A percentile compares a stretch with the other conserved stretches of the same genome.
Conservation (phyloP, 2,329 filamentous ascomycete genomes). For the Colletotrichum neosansevieriae region DNA sequence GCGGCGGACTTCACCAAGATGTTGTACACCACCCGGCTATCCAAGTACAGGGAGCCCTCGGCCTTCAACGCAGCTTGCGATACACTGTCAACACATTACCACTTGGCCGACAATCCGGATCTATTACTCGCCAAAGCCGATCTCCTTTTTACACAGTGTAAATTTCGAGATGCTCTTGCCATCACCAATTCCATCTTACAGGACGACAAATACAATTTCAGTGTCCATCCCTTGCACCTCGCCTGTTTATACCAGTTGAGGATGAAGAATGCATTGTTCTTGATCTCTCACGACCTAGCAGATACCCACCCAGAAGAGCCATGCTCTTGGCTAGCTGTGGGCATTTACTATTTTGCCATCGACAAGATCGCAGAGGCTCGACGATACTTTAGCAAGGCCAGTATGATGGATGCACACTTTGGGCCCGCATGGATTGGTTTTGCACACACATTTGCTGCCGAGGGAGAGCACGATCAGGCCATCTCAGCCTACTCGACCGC, state of each 20-base stretch:
- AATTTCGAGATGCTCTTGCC: conserved; percentile 86
- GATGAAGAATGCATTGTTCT: conserved; percentile 88
- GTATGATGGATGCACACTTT: conserved; percentile 97
- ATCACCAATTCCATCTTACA: conserved; percentile 87
- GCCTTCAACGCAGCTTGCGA: conserved; percentile 89
- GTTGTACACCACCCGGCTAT: conserved; percentile 94
- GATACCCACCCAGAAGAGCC: conserved; percentile 93
- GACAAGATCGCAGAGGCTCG: conserved; percentile 92
- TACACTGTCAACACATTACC: conserved; percentile 93
- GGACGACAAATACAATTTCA: conserved; percentile 89
- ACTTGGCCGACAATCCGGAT: conserved; percentile 86
- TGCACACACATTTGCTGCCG: conserved; percentile 96
- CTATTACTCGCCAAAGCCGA: conserved; percentile 91
- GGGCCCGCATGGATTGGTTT: conserved; percentile 99
- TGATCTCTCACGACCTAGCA: conserved; percentile 91
- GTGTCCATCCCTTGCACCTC: conserved; percentile 89
- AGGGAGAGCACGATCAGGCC: conserved; percentile 97
- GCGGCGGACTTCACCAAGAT: conserved; percentile 94
- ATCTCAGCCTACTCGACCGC: conserved; percentile 98
- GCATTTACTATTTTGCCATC: conserved; percentile 92
- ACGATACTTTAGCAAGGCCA: conserved; percentile 96
- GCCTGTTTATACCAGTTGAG: conserved; percentile 90
- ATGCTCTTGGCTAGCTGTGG: conserved; percentile 93
- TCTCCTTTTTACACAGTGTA: conserved; percentile 92
- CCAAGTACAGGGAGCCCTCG: conserved; percentile 90